Base-by-base conservation (phyloP, 2,329 filamentous ascomycete genomes). In the Aspergillus vadensis region DNA sequence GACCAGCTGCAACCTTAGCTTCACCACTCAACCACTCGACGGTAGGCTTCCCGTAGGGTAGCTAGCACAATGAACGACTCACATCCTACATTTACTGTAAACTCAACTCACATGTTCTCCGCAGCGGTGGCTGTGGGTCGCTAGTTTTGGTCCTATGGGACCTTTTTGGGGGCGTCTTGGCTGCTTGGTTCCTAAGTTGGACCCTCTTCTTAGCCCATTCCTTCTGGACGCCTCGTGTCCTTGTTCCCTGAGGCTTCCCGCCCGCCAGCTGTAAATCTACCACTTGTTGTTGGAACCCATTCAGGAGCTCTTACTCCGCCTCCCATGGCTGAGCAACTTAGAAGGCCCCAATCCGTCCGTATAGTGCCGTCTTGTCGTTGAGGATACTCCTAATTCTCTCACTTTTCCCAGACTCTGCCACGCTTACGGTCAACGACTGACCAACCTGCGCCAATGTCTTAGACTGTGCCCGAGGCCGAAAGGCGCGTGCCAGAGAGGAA, bases 71-170 rank as follows among this genome's bases (percentile, higher is more conserved):
- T 36, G 32, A 36, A 36, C 32, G 14, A 36, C 32, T 36, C 32
- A 36, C 32, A 36, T 36, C 30, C 30, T 32, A 10, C 19, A 44
- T 44, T 17, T 19, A 44, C 41, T 12, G 41, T 44, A 2, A 12
- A 19, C 41, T 44, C 17, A 50, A 50, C 47, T 50, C 25, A 32
- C 15, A 50, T 50, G 47, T 50, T 30, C 47, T 50, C 47, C 47
- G 47, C 47, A 49, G 27, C 44, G 15, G 44, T 49, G 44, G 44
- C 47, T 30, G 47, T 50, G 47, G 47, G 47, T 30, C 47, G n/a
- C 25, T 17, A 50, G 47, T 27, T 50, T 50, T n/a, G 25, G 14
- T 50, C 47, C 47, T 15, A 50, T 32, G 47, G 44, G 8, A 10
- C 47, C 47, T 49, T 25, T 49, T 30, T 12, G 23, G 23, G 47